Evolutionary conservation across 495 filamentous ascomycete genomes (phyloP).

Genomic region (Penicillium simplicissimum): DNA sequence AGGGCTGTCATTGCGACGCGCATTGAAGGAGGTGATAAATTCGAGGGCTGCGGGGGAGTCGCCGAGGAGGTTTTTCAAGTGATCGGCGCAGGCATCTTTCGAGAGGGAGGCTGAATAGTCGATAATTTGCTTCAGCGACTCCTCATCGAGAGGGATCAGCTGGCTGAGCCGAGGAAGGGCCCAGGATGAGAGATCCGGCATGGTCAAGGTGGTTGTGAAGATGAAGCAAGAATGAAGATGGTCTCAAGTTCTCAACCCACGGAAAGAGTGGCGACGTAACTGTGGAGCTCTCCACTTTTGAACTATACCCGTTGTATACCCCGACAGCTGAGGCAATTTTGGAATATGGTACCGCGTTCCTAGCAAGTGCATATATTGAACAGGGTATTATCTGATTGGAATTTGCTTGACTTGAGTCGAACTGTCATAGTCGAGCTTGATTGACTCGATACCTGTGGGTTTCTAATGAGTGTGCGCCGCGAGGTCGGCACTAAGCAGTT

Average conservation of each 20-base stretch:
- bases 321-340: background rate
- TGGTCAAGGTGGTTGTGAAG: slow-evolving; percentile 8
- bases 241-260: background rate
- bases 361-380: too few relatives aligned
- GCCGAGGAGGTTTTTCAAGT: slow-evolving; percentile 86
- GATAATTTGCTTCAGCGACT: slow-evolving; percentile 77
- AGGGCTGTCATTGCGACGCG: slow-evolving; percentile 55
- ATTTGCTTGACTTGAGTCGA: too few relatives aligned
- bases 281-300: slow-evolving; percentile 6
- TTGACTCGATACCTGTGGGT: too few relatives aligned
- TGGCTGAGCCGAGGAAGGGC: slow-evolving; percentile 70
- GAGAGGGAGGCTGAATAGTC: slow-evolving; percentile 73
- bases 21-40: slow-evolving; percentile 91
- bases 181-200: slow-evolving; percentile 45
- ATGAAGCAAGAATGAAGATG: background rate
- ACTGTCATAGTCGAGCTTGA: too few relatives aligned
- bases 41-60: slow-evolving; percentile 82
- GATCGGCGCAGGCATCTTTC: slow-evolving; percentile 71
- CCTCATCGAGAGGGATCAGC: slow-evolving; percentile 80
- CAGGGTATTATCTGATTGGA: too few relatives aligned
- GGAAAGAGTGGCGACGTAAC: background rate
- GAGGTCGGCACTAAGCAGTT: too few relatives aligned
- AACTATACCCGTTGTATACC: slow-evolving; percentile 9
- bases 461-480: too few relatives aligned
- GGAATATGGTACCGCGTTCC: too few relatives aligned